A percentile compares a stretch with the other conserved stretches of the same genome.
These are phyloP conservation scores for Neonectria ditissima DNA, from an alignment of 2,329 filamentous ascomycete species.

Conservation along the genomic window DNA sequence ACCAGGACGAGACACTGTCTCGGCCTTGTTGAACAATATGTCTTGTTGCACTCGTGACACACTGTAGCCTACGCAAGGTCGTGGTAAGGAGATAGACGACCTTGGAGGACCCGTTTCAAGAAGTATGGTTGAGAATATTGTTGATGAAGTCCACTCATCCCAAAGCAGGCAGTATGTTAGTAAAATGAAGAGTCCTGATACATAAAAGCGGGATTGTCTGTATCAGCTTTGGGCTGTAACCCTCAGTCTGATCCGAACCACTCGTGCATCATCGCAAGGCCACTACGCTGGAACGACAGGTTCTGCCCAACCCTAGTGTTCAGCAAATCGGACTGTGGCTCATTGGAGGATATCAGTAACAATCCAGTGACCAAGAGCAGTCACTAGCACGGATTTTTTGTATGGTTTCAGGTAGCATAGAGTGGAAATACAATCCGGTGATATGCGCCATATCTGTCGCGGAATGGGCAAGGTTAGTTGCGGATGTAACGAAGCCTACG, in stretches of 20 bases:
- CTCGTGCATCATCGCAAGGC: conserved; percentile 1
- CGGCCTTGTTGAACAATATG: not conserved
- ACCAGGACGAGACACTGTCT: not conserved
- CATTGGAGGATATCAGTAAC: conserved; percentile 22
- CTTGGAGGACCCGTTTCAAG: not conserved
- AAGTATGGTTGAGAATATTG: not conserved
- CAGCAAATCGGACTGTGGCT: not conserved
- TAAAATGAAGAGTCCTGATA: too few relatives aligned
- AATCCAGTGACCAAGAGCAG: conserved; percentile 20
- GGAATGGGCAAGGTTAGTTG: not conserved
- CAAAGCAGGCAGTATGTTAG: too few relatives aligned
- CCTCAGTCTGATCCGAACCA: not conserved
- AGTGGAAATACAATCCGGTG: conserved; percentile 4
- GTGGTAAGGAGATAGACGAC: not conserved
- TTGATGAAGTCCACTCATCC: not conserved
- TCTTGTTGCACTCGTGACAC: not conserved
- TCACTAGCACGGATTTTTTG: not conserved
- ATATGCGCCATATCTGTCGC: not conserved
- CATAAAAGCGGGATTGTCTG: not conserved
- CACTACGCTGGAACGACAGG: conserved; percentile 6
- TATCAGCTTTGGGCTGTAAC: not conserved
- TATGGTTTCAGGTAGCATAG: not conserved
- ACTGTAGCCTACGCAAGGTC: not conserved
- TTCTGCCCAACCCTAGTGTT: too few relatives aligned
- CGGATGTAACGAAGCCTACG: not conserved